Conservation (phyloP, 306 rosid species). For the Sechiopsis laciniata region DNA sequence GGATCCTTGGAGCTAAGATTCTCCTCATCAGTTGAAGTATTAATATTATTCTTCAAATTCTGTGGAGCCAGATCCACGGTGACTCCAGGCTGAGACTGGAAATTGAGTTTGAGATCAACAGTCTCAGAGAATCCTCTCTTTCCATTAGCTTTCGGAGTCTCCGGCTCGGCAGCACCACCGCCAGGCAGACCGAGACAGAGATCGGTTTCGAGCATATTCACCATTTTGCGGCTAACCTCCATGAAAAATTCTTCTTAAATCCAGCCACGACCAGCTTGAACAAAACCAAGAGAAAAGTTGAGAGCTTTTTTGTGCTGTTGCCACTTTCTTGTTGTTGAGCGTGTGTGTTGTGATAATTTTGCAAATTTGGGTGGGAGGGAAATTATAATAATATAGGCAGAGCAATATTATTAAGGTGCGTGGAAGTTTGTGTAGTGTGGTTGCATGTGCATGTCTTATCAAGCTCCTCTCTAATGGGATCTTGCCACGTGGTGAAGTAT, state of each 20-base stretch:
- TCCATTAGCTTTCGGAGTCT: conserved; percentile 53
- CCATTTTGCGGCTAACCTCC: conserved; percentile 38
- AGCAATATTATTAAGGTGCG: conserved; percentile 22
- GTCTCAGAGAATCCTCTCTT: conserved; percentile 93
- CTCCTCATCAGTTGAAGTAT: conserved; percentile 48
- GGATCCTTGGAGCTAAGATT: conserved; percentile 59
- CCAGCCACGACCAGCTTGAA: neutral
- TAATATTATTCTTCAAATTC: conserved; percentile 25
- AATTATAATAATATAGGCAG: conserved; percentile 39
- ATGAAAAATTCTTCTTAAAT: neutral
- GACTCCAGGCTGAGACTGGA: conserved; percentile 43
- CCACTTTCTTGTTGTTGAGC: conserved; percentile 9
- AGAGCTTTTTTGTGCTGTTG: neutral
- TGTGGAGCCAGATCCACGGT: conserved; percentile 36
- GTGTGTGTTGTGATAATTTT: conserved; percentile 10
- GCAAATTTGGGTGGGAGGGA: conserved; percentile 13
- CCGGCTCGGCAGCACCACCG: conserved; percentile 40
- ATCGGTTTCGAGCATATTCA: conserved; percentile 67
- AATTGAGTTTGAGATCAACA: conserved; percentile 77
- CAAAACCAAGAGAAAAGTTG: neutral
- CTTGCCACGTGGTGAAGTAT: conserved; percentile 30
- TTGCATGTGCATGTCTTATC: conserved; percentile 43
- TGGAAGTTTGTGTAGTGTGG: conserved; percentile 51
- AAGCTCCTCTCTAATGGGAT: conserved; percentile 20
- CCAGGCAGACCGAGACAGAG: conserved; percentile 90